Percentiles rank a stretch among this genome's conserved stretches.
phyloP scores from a whole-genome alignment of 805 yeast species.

The Isabelozyma heimii region DNA sequence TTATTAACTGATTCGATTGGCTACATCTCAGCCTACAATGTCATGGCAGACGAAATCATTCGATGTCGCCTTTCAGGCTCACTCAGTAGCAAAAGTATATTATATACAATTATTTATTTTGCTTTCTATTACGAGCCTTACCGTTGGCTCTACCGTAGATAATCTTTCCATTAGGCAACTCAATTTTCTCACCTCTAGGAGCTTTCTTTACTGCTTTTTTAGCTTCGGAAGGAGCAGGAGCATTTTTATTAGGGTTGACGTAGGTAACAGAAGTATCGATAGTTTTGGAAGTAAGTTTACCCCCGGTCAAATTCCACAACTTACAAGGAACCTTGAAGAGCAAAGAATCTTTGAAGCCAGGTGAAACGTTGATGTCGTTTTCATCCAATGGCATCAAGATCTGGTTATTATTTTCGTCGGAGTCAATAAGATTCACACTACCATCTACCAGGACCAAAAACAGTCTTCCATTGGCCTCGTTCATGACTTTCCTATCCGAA shows the following conservation, averaged over 20 bases:
- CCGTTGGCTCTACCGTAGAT: slow-evolving; percentile 31
- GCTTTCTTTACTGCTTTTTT: slow-evolving; percentile 28
- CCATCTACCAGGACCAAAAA: slow-evolving; percentile 60
- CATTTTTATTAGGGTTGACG: slow-evolving; percentile 3
- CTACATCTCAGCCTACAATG: too few species aligned
- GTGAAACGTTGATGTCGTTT: slow-evolving; percentile 43
- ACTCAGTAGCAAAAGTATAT: too few species aligned
- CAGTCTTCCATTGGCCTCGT: slow-evolving; percentile 45
- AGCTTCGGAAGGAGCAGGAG: slow-evolving; percentile 9
- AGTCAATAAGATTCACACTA: slow-evolving; percentile 49
- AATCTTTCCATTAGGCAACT: slow-evolving; percentile 62
- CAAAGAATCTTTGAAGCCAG: slow-evolving; percentile 49
- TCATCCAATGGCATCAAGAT: slow-evolving; percentile 41
- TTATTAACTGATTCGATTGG: too few species aligned
- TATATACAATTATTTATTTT: slow-evolving; percentile 3
- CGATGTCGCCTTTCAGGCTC: too few species aligned
- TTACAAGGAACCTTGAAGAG: slow-evolving; percentile 40
- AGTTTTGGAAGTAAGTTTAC: slow-evolving; percentile 17
- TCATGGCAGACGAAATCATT: too few species aligned
- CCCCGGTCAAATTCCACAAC: slow-evolving; percentile 46
- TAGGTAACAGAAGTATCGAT: slow-evolving; percentile 16
- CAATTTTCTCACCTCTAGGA: slow-evolving; percentile 43
- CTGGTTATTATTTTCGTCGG: slow-evolving; percentile 32
- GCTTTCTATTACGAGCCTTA: slow-evolving; percentile 8
- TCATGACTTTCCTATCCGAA: slow-evolving; percentile 40